A percentile compares a stretch with the other conserved stretches of the same genome.
phyloP scores from a whole-genome alignment of 2,329 filamentous ascomycete species.

The Diaporthe citrichinensis region DNA sequence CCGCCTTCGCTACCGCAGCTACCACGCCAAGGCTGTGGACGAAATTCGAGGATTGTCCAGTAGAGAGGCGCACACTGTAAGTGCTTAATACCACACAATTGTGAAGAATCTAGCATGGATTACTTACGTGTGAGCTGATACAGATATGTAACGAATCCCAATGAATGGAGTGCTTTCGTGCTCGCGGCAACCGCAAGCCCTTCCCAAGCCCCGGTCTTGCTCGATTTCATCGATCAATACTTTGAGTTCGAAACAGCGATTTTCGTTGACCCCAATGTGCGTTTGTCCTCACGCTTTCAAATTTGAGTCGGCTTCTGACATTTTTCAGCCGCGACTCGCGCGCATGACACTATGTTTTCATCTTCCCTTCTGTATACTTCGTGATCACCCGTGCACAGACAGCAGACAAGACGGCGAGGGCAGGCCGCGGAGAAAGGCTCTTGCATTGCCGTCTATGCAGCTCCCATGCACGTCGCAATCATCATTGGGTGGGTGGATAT shows the following conservation, averaged over 20 bases:
- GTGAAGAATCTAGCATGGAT: no score
- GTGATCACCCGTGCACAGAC: neutral
- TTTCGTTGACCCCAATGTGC: neutral
- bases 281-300: no score
- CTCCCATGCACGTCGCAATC: rapidly evolving
- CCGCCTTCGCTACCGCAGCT: no score
- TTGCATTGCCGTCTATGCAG: neutral
- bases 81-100: neutral
- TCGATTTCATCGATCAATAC: slow-evolving; percentile 21
- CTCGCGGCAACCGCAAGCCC: slow-evolving; percentile 1
- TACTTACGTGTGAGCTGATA: rapidly evolving
- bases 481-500: neutral
- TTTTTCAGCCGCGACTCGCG: neutral
- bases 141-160: neutral
- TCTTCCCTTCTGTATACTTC: slow-evolving; percentile 6
- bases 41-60: neutral
- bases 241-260: slow-evolving; percentile 3
- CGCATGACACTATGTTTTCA: neutral
- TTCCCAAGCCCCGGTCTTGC: neutral
- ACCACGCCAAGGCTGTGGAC: neutral
- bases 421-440: neutral
- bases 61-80: slow-evolving; percentile 26
- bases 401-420: neutral
- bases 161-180: neutral
- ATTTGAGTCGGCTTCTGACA: neutral